These are phyloP conservation scores for Ceriops decandra DNA, from an alignment of 345 rosid species.

Conservation along the genomic window DNA sequence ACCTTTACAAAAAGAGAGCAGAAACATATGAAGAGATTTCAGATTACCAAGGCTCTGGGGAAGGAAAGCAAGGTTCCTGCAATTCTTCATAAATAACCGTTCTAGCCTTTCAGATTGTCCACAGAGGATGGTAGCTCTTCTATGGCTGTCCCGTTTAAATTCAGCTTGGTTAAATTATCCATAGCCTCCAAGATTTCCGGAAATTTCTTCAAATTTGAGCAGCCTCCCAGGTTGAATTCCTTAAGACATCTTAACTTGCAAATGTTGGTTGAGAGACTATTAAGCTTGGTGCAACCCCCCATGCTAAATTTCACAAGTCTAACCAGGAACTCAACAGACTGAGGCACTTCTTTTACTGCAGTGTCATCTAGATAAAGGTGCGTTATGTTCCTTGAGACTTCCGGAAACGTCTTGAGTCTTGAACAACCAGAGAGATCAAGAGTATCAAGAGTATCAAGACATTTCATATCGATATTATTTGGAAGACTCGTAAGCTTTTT, in stretches of 20 bases:
- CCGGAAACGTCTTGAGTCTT: slow-evolving; percentile 1
- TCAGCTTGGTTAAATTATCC: neutral
- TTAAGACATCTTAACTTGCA: neutral
- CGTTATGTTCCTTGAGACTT: neutral
- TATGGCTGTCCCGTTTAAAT: neutral
- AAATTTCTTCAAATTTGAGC: slow-evolving; percentile 13
- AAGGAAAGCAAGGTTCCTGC: neutral
- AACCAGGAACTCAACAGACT: neutral
- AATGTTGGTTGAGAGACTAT: slow-evolving; percentile 5
- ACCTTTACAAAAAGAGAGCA: too few relatives aligned
- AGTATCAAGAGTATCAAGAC: slow-evolving; percentile 12
- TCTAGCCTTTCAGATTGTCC: neutral
- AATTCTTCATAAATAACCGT: neutral
- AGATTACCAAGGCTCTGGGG: neutral
- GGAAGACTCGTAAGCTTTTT: slow-evolving; percentile 5
- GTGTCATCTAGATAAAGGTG: neutral
- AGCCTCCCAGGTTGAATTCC: slow-evolving; percentile 6
- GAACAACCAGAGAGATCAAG: slow-evolving; percentile 16
- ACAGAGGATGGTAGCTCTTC: neutral
- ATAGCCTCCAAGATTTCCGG: neutral
- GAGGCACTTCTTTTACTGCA: slow-evolving; percentile 7
- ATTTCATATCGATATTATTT: neutral
- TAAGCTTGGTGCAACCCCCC: slow-evolving; percentile 11
- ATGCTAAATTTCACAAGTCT: slow-evolving; percentile 8
- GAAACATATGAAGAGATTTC: too few relatives aligned